Percentiles rank a stretch among this genome's conserved stretches.
phyloP scores from a whole-genome alignment of 495 filamentous ascomycete genomes.

The Evansstolkia leycettana region DNA sequence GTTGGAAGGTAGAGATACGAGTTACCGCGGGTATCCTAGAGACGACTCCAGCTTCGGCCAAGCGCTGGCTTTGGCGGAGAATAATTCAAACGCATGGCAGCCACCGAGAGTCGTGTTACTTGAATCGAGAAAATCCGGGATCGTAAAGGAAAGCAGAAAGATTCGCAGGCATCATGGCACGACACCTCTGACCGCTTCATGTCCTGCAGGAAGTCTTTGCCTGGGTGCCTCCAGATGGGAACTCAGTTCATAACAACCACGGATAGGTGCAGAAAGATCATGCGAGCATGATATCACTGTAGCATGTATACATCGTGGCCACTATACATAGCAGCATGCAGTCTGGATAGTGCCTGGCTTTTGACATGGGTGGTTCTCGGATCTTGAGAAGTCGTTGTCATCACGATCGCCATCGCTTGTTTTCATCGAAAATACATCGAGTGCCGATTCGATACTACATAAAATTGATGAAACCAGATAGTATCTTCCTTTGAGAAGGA shows the following conservation, averaged over 20 bases:
- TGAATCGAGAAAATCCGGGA: no score
- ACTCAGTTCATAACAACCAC: neutral
- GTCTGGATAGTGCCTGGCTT: no score
- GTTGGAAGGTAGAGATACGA: neutral
- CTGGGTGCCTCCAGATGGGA: neutral
- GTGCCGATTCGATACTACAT: no score
- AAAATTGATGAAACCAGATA: no score
- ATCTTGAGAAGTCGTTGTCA: no score
- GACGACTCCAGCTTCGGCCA: neutral
- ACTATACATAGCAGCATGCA: no score
- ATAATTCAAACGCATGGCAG: constrained; percentile 17
- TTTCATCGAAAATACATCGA: no score
- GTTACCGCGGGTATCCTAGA: neutral
- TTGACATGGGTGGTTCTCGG: no score
- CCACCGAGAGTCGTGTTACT: constrained; percentile 17
- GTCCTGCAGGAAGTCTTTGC: neutral
- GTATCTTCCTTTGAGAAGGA: no score
- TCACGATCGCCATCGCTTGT: no score
- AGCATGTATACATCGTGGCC: no score
- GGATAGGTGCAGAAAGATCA: constrained; percentile 9
- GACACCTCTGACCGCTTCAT: constrained; percentile 4
- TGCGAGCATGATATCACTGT: constrained; percentile 9
- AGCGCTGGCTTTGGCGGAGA: constrained; percentile 2
- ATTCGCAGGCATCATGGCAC: constrained; percentile 1
- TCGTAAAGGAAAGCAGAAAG: constrained; percentile 8